Evolutionary conservation across 1,284 basidiomycete genomes (phyloP).

Genomic region (Veloboletus limbatus): DNA sequence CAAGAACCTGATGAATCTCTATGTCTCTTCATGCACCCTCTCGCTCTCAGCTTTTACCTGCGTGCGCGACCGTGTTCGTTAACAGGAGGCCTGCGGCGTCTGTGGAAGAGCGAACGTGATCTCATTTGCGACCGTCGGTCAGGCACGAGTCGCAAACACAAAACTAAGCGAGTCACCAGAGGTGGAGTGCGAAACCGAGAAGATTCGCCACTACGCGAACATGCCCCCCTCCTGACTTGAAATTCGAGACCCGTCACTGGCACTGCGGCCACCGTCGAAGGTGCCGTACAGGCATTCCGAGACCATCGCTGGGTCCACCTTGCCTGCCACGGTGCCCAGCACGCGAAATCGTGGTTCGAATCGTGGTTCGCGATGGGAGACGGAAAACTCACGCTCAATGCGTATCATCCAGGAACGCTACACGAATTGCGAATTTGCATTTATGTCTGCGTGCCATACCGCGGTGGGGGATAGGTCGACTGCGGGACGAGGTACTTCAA

Average conservation of each 20-base stretch:
- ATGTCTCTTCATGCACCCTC: too few species aligned
- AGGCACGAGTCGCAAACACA: neutral
- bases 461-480: too few species aligned
- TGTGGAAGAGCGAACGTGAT: neutral
- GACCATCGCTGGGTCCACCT: neutral
- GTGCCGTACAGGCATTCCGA: neutral
- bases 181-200: neutral
- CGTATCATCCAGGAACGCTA: conserved; percentile 1
- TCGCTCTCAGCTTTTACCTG: neutral
- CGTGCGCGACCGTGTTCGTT: neutral
- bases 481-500: too few species aligned
- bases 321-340: neutral
- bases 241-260: neutral
- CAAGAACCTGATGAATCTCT: neutral
- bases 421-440: neutral
- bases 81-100: too few species aligned
- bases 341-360: neutral
- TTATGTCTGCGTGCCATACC: too few species aligned
- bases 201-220: too few species aligned
- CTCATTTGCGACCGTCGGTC: neutral
- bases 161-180: neutral
- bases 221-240: too few species aligned
- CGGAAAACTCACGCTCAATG: conserved; percentile 2
- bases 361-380: neutral
- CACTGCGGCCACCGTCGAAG: neutral